Conservation (phyloP, 2,329 filamentous ascomycete genomes). For the Microsporum ferrugineum region DNA sequence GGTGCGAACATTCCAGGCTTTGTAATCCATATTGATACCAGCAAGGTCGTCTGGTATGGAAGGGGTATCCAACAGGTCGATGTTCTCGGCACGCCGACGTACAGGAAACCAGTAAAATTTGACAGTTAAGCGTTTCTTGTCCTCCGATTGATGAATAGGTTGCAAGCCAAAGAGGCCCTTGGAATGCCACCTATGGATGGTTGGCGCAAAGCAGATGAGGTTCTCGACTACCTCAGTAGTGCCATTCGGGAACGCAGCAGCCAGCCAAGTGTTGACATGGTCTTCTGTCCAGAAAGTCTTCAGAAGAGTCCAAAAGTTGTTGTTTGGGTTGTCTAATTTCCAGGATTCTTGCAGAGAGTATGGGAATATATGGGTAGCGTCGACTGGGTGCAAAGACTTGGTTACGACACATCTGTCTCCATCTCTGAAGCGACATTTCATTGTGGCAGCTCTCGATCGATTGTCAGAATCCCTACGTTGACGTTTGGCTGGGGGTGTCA, state of each 20-base stretch:
- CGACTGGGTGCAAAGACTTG: slow-evolving; percentile 2
- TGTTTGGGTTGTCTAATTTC: background rate
- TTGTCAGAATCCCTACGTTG: background rate
- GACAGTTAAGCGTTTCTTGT: background rate
- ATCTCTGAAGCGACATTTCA: slow-evolving; percentile 3
- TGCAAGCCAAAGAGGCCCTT: slow-evolving; percentile 8
- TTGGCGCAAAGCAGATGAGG: slow-evolving; percentile 7
- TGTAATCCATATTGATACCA: background rate
- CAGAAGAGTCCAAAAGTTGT: slow-evolving; percentile 8
- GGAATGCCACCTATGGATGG: slow-evolving; percentile 3
- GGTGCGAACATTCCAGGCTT: background rate
- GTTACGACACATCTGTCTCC: slow-evolving; percentile 8
- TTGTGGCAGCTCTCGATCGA: background rate
- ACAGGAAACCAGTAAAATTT: slow-evolving; percentile 10
- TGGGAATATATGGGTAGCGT: slow-evolving; percentile 11
- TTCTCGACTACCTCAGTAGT: slow-evolving; percentile 10
- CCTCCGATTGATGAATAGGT: background rate
- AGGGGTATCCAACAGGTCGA: background rate
- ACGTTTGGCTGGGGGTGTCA: background rate
- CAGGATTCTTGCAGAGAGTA: slow-evolving; percentile 6
- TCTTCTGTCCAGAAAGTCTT: slow-evolving; percentile 9
- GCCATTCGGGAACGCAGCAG: background rate
- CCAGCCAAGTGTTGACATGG: slow-evolving; percentile 5
- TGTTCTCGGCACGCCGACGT: background rate
- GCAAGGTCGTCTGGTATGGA: background rate